phyloP scores from a whole-genome alignment of 306 rosid species.

The Acacia melanoxylon region DNA sequence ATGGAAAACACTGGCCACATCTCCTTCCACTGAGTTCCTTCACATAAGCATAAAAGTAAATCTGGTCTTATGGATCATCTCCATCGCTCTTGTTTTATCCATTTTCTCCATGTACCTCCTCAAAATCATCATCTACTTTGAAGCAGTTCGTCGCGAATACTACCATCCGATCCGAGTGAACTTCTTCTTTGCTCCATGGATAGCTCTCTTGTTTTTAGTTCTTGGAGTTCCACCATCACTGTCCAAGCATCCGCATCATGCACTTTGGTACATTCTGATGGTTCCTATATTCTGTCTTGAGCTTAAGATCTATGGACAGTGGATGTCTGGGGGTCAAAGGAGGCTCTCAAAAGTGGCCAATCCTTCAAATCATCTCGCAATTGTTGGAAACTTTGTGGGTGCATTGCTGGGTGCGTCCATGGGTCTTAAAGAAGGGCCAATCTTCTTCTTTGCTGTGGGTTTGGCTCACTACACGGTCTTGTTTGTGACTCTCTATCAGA shows the following conservation, averaged over 20 bases:
- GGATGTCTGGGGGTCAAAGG: slow-evolving; percentile 85
- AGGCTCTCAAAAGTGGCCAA: slow-evolving; percentile 82
- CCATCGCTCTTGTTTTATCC: slow-evolving; percentile 44
- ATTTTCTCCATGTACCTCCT: slow-evolving; percentile 52
- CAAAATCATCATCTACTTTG: slow-evolving; percentile 63
- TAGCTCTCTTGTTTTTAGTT: slow-evolving; percentile 66
- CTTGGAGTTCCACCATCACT: slow-evolving; percentile 71
- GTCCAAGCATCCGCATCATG: slow-evolving; percentile 43
- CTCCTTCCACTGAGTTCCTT: slow-evolving; percentile 66
- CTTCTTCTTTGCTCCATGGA: slow-evolving; percentile 85
- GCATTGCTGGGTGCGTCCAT: slow-evolving; percentile 74
- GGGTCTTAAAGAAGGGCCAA: slow-evolving; percentile 80
- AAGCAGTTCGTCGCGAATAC: slow-evolving; percentile 85
- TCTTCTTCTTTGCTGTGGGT: slow-evolving; percentile 83
- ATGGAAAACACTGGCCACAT: slow-evolving; percentile 71
- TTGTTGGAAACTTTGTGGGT: slow-evolving; percentile 83
- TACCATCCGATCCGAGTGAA: slow-evolving; percentile 72
- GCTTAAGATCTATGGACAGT: slow-evolving; percentile 86
- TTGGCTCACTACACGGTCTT: slow-evolving; percentile 68
- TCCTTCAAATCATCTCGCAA: slow-evolving; percentile 67
- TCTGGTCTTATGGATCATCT: slow-evolving; percentile 59
- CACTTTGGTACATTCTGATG: slow-evolving; percentile 81
- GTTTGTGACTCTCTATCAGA: slow-evolving; percentile 81
- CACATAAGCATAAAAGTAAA: slow-evolving; percentile 57
- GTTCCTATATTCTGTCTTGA: slow-evolving; percentile 62